Evolutionary conservation across 305 asterid species (phyloP).

Genomic region (Lippia alba): DNA sequence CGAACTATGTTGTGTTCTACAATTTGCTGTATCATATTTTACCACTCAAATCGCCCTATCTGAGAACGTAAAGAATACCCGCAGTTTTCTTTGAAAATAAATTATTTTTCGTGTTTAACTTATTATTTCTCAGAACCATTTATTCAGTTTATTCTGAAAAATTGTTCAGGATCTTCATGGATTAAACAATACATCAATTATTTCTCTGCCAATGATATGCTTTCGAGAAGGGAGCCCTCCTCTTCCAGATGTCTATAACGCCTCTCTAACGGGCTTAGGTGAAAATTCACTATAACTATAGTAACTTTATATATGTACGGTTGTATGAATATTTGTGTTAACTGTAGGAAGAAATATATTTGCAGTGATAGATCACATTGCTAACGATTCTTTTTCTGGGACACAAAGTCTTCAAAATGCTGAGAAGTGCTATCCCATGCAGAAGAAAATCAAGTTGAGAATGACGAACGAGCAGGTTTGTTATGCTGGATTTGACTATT

Average conservation of each 20-base stretch:
- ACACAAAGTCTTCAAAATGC: constrained; percentile 61
- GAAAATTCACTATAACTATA: constrained; percentile 22
- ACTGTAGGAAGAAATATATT: constrained; percentile 35
- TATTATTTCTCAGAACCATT: too few species aligned
- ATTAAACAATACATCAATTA: constrained; percentile 46
- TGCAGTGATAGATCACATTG: constrained; percentile 65
- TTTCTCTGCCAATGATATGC: constrained; percentile 79
- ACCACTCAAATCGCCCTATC: not conserved
- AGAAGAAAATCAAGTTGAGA: constrained; percentile 64
- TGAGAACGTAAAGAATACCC: too few species aligned
- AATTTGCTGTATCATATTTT: too few species aligned
- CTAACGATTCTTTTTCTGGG: constrained; percentile 70
- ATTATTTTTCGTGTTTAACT: too few species aligned
- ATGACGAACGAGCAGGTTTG: constrained; percentile 87
- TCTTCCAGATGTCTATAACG: constrained; percentile 80
- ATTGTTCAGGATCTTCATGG: constrained; percentile 57
- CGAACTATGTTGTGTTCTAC: not conserved
- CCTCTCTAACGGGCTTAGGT: constrained; percentile 78
- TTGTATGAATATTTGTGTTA: constrained; percentile 9
- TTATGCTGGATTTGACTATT: constrained; percentile 15
- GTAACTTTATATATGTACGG: not conserved
- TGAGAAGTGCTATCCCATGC: constrained; percentile 93
- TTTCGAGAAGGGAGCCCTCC: constrained; percentile 96
- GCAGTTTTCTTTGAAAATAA: too few species aligned
- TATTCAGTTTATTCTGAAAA: not conserved